Evolutionary conservation across 2,329 filamentous ascomycete genomes (phyloP), one percentile per base, ranked within the genome.

Genomic region (Cyclaneusma minus): DNA sequence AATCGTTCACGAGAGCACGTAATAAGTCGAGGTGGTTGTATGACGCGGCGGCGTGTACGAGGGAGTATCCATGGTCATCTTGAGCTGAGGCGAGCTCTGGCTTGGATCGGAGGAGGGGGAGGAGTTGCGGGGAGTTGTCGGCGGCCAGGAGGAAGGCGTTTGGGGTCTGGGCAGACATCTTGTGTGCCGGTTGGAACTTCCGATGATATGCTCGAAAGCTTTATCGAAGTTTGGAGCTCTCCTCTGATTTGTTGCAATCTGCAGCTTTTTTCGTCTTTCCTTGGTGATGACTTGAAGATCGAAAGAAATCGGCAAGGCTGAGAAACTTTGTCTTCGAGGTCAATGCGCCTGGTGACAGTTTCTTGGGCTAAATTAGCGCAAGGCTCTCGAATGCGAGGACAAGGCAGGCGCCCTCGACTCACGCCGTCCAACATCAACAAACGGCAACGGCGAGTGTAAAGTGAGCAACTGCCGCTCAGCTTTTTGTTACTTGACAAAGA

Each of bases 61-160:
- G 70, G 24, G 84, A 92, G 58, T 98, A 98, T 43, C 89, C 89
- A 45, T 94, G 79, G 32, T 78, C 72, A 51, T 98, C 89, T 55
- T 92, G 82, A 27, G 65, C 57, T 3, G 73, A 67, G 28, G 89
- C 87, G 28, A 92, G 60, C n/a, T 68, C 54, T 17, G 83, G 81
- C 39, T 83, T 68, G 34, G 72, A 59, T 35, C 68, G 67, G 27
- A 98, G 72, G 39, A 85, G 69, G 31, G 71, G 60, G 34, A 93
- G 60, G 29, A 98, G 69, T 22, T 67, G 62, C 21, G 69, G 56
- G 27, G 77, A 78, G 44, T 83, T 77, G 50, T 93, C 87, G 33
- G 87, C 81, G 21, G 85, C 87, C 25, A 84, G 64, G 29, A 83
- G 60, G 47, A 76, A 82, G 2, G 65, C 65, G 42, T 83, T 85